Base-by-base conservation (phyloP, 2,329 filamentous ascomycete species). In the Biscogniauxia sp. region DNA sequence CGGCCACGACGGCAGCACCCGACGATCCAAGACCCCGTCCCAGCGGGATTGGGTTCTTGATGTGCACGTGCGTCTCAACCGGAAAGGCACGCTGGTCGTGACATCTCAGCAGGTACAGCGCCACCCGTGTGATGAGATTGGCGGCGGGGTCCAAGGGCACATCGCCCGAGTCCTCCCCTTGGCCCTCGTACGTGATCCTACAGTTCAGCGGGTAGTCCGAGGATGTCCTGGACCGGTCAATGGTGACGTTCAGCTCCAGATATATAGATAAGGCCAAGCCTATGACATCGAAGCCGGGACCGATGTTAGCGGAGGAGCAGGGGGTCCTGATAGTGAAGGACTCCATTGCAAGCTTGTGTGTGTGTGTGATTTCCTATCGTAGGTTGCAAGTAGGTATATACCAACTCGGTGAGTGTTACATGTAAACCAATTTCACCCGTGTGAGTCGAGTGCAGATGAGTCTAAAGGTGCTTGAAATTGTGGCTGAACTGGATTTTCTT, bases 241-340 rank as follows among this genome's bases (percentile, higher is more conserved):
- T 83, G 64, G 88, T 92, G 75, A 98, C 90, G 65, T 88, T 84
- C 59, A 98, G 82, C 80, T 97, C 93, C 66, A 99, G 90, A 80
- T 94, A 96, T 76, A 97, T 88, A 67, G 93, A 96, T 68, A 99
- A 84, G 8, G 94, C 94, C 64, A 99, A 88, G 68, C 95, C 92
- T 75, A 98, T 97, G 70, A 97, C 94, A 81, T 99, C 94, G 82
- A 98, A 99, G 61, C 94, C 94, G 54, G 94, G 94, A 68, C 92
- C 94, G 74, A 98, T 97, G 82, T 98, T 98, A 79, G 94, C 94
- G 64, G 93, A 97, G 62, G 94, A 98, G 80, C 92, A 96, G 66
- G 94, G 94, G 64, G 92, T 92, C 78, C 84, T 87, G 82, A 93
- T 91, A 68, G 84, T 79, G 77, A 90, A 89, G 58, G 85, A 86